Evolutionary conservation across 805 yeast species (phyloP), one percentile per base, ranked within the genome.

Genomic region (Candida tallmaniae): DNA sequence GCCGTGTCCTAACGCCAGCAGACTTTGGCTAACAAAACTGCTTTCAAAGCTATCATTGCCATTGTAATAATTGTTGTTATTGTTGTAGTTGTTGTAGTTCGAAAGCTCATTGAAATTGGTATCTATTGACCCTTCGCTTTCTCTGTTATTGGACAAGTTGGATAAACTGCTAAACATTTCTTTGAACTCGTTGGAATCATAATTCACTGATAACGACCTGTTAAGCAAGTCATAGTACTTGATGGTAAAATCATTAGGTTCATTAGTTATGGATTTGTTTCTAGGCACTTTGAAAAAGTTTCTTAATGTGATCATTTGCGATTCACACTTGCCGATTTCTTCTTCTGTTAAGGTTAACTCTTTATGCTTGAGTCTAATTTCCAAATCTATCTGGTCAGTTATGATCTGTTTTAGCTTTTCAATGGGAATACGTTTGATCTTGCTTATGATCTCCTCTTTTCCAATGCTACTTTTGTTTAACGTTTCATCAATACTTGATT

Each of bases 321-420:
- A 66, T 48, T 77, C 79, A 22, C 78, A 74, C 42, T 74, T 74
- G 10, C 70, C 66, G 1, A 78, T 63, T 44, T 79, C 84, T 26
- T 67, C 65, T 34, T 74, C 71, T 1, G 77, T 62, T 14, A 68
- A 51, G 24, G 65, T 58, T 29, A 70, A 50, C 50, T 80, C 84
- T 38, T 72, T 67, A 52, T 78, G 81, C 35, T 76, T 78, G 32
- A 80, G 54, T 19, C 80, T 47, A 9, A 79, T 75, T 44, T 79
- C 84, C 29, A 78, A 49, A 48, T 79, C 80, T 13, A 79, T 58
- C 43, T 76, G 77, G 38, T 72, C 60, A 32, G 60, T 52, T 28
- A 68, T 50, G 23, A 62, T 54, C 29, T 57, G 58, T 43, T 56
- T 51, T 53, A 57, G 33, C 33, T 54, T 50, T 6, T 50, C 52